Conservation (phyloP, 2,329 filamentous ascomycete species). For the Penicillium brevicompactum region DNA sequence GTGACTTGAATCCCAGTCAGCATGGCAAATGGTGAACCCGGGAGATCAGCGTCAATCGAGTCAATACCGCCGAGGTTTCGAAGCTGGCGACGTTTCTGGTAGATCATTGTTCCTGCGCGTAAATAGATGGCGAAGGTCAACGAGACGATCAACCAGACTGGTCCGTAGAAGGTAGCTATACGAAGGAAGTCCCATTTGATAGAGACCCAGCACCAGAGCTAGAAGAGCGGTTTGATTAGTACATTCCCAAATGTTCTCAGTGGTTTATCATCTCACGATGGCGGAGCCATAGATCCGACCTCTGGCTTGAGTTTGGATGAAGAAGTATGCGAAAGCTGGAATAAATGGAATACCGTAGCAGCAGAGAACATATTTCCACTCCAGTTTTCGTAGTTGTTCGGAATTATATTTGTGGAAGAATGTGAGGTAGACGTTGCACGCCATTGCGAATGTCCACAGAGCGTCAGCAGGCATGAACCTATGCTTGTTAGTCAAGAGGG, state of each 20-base stretch:
- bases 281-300: slow-evolving; percentile 73
- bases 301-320: slow-evolving; percentile 56
- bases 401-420: slow-evolving; percentile 75
- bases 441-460: slow-evolving; percentile 79
- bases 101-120: slow-evolving; percentile 42
- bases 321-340: slow-evolving; percentile 68
- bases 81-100: slow-evolving; percentile 63
- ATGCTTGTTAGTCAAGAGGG: slow-evolving; percentile 6
- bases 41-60: slow-evolving; percentile 43
- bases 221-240: neutral
- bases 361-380: slow-evolving; percentile 67
- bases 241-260: neutral
- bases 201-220: slow-evolving; percentile 80
- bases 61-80: slow-evolving; percentile 56
- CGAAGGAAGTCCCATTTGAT: slow-evolving; percentile 70
- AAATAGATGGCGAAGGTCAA: slow-evolving; percentile 45
- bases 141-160: slow-evolving; percentile 46
- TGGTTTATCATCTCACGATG: slow-evolving; percentile 45
- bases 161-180: slow-evolving; percentile 70
- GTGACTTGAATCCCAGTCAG: slow-evolving; percentile 68
- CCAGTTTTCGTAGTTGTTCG: slow-evolving; percentile 64
- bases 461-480: slow-evolving; percentile 80
- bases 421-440: slow-evolving; percentile 78
- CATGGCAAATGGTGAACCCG: slow-evolving; percentile 47
- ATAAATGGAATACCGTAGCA: slow-evolving; percentile 76